These are phyloP conservation scores for Ceratocystis destructans DNA, from an alignment of 2,329 filamentous ascomycete genomes.

Conservation along the genomic window DNA sequence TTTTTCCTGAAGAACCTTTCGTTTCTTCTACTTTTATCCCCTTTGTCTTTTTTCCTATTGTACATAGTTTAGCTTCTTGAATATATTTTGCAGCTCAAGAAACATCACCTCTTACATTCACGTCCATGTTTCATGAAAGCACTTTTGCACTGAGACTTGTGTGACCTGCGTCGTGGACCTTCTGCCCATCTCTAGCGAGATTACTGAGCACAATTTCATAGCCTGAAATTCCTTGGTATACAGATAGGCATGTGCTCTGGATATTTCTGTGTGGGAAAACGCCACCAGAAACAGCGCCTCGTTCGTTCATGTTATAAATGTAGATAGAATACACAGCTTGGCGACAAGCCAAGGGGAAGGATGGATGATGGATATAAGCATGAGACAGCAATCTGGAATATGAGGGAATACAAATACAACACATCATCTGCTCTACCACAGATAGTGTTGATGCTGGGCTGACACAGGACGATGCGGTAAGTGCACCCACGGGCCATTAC, in stretches of 20 bases:
- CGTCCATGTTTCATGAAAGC: not conserved
- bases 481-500: constrained; percentile 71
- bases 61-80: not conserved
- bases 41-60: not conserved
- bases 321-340: constrained; percentile 15
- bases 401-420: not conserved
- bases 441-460: constrained; percentile 77
- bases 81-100: not conserved
- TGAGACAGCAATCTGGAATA: not conserved
- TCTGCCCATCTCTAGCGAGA: not conserved
- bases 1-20: not conserved
- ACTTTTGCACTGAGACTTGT: not conserved
- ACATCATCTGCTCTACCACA: constrained; percentile 51
- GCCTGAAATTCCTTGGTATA: not conserved
- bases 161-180: not conserved
- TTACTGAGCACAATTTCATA: constrained; percentile 8
- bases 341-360: not conserved
- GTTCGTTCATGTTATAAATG: no score
- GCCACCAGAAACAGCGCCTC: not conserved
- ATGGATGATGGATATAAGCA: not conserved
- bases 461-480: constrained; percentile 75
- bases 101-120: not conserved
- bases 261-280: not conserved
- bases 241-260: not conserved
- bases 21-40: not conserved